Evolutionary conservation across 2,329 filamentous ascomycete genomes (phyloP).

Genomic region (Ceratocystis diversiconidia): DNA sequence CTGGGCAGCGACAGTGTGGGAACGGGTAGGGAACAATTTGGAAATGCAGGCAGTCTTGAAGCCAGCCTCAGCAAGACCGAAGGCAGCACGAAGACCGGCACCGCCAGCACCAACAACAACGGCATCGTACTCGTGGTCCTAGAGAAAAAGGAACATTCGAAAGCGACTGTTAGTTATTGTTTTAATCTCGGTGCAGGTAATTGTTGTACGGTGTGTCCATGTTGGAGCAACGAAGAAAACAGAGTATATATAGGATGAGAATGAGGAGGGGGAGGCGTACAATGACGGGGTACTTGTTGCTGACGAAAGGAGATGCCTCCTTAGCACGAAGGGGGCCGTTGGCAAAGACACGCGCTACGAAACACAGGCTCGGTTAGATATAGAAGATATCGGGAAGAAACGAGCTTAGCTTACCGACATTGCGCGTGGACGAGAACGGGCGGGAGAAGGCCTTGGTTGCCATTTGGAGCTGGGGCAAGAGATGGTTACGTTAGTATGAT

Average conservation of each 20-base stretch:
- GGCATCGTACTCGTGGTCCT: constrained; percentile 98
- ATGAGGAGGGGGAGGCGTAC: constrained; percentile 37
- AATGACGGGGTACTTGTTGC: constrained; percentile 86
- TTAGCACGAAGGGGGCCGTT: constrained; percentile 79
- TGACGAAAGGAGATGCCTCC: constrained; percentile 77
- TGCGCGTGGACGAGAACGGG: constrained; percentile 75
- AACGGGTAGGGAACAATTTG: constrained; percentile 76
- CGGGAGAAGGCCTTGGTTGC: constrained; percentile 45
- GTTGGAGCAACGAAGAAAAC: background rate
- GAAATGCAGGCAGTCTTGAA: constrained; percentile 83
- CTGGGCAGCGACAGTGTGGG: constrained; percentile 68
- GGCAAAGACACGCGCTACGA: constrained; percentile 65
- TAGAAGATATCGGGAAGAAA: background rate
- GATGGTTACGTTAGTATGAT: constrained; percentile 2
- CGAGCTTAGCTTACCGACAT: constrained; percentile 46
- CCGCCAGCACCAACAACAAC: constrained; percentile 81
- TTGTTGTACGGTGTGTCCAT: too few relatives aligned
- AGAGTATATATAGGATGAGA: background rate
- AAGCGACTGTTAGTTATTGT: background rate
- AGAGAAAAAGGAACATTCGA: constrained; percentile 21
- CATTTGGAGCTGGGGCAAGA: constrained; percentile 9
- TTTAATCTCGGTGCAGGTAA: background rate
- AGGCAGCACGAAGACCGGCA: constrained; percentile 66
- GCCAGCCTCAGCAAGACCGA: constrained; percentile 73
- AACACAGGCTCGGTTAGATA: background rate